Conservation (phyloP, 495 filamentous ascomycete genomes). For the Xylaria castorea region DNA sequence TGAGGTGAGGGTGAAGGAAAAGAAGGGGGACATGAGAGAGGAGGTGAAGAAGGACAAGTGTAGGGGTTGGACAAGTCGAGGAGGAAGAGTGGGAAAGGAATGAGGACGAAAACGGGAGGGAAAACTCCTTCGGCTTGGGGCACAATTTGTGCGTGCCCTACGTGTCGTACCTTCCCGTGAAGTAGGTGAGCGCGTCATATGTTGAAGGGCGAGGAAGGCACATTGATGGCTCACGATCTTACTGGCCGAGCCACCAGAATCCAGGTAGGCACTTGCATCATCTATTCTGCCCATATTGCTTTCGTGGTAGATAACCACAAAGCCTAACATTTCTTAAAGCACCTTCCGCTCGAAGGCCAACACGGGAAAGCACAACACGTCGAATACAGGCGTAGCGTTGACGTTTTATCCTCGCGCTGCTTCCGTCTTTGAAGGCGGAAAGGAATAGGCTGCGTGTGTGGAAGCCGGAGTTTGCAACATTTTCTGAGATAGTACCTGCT, state of each 20-base stretch:
- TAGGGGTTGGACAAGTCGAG: neutral
- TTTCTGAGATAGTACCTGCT: neutral
- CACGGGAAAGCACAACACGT: neutral
- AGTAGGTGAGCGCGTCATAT: neutral
- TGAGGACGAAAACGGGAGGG: neutral
- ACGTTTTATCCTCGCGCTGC: neutral
- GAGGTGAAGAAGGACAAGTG: neutral
- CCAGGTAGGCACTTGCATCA: conserved; percentile 2
- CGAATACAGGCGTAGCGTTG: neutral
- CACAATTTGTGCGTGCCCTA: conserved; percentile 13
- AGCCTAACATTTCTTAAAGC: neutral
- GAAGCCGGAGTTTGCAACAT: neutral
- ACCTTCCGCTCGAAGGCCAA: neutral
- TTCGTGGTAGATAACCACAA: neutral
- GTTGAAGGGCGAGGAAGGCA: conserved; percentile 12
- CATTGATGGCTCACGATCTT: neutral
- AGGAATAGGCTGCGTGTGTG: neutral
- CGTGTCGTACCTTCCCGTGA: conserved; percentile 16
- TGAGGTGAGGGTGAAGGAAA: conserved; percentile 9
- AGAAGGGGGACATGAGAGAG: neutral
- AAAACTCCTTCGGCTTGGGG: neutral
- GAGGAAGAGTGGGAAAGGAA: conserved; percentile 4
- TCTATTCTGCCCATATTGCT: neutral
- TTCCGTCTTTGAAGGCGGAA: neutral
- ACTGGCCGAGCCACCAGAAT: neutral